These are phyloP conservation scores for Oemleria cerasiformis DNA, from an alignment of 306 rosid genomes.

Conservation along the genomic window DNA sequence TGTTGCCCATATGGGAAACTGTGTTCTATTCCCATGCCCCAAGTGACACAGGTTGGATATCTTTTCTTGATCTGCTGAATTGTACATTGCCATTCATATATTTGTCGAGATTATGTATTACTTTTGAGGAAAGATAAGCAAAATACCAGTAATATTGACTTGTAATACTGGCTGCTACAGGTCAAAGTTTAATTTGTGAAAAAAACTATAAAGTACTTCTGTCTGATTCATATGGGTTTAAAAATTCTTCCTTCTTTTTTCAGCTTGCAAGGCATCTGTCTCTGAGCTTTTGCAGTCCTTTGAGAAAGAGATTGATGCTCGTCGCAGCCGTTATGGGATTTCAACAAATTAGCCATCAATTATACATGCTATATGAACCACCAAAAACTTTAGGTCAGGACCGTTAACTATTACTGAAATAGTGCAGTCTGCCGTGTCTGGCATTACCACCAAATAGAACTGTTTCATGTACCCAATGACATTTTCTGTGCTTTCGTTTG, in stretches of 20 bases:
- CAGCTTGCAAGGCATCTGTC: slow-evolving; percentile 51
- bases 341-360: slow-evolving; percentile 41
- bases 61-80: neutral
- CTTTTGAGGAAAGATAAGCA: neutral
- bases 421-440: neutral
- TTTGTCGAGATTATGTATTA: neutral
- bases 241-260: slow-evolving; percentile 6
- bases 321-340: slow-evolving; percentile 52
- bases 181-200: too few relatives aligned
- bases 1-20: neutral
- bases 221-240: neutral
- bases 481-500: too few relatives aligned
- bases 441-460: too few relatives aligned
- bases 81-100: neutral
- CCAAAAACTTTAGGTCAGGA: slow-evolving; percentile 25
- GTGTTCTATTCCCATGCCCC: neutral
- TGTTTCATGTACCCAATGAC: too few relatives aligned
- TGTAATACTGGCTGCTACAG: too few relatives aligned
- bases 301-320: slow-evolving; percentile 67
- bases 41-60: neutral
- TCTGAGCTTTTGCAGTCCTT: slow-evolving; percentile 47
- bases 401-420: slow-evolving; percentile 2
- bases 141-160: too few relatives aligned
- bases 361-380: slow-evolving; percentile 12
- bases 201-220: neutral